Conservation (phyloP, 1,284 basidiomycete genomes). For the Leccinum griseonigrum region DNA sequence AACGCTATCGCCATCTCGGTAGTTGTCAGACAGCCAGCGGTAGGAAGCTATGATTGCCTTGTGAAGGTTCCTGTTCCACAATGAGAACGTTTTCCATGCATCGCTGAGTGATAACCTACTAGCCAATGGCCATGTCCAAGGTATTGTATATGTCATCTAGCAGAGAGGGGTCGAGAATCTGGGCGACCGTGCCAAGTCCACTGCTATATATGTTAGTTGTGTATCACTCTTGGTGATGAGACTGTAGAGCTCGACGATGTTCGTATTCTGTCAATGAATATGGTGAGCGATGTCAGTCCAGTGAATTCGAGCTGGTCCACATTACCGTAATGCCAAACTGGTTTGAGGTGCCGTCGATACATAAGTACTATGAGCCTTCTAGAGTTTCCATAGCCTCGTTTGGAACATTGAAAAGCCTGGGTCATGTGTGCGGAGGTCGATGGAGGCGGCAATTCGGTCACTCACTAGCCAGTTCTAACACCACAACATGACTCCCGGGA, state of each 20-base stretch:
- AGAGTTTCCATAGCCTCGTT: background rate
- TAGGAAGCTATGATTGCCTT: constrained; percentile 35
- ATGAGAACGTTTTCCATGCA: background rate
- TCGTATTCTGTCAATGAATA: constrained; percentile 30
- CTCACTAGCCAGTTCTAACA: too few relatives aligned
- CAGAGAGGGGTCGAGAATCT: constrained; percentile 12
- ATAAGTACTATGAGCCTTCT: constrained; percentile 33
- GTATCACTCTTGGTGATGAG: constrained; percentile 28
- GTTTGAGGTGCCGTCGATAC: constrained; percentile 41
- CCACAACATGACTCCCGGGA: too few relatives aligned
- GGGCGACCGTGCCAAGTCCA: constrained; percentile 35
- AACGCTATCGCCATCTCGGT: constrained; percentile 33
- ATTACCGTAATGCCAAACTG: constrained; percentile 32
- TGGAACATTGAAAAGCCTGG: constrained; percentile 10
- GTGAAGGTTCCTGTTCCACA: constrained; percentile 30
- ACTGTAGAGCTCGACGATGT: constrained; percentile 38
- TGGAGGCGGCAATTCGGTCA: too few relatives aligned
- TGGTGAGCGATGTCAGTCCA: background rate
- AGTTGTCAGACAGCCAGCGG: constrained; percentile 37
- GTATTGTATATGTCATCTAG: constrained; percentile 17
- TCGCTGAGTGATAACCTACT: constrained; percentile 9
- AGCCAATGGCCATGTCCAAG: constrained; percentile 33
- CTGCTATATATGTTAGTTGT: constrained; percentile 37
- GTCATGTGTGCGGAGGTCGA: too few relatives aligned
- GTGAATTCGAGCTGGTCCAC: background rate